These are phyloP conservation scores for Pancytospora epiphaga DNA, from an alignment of 371 early-diverging fungal species.

Conservation along the genomic window DNA sequence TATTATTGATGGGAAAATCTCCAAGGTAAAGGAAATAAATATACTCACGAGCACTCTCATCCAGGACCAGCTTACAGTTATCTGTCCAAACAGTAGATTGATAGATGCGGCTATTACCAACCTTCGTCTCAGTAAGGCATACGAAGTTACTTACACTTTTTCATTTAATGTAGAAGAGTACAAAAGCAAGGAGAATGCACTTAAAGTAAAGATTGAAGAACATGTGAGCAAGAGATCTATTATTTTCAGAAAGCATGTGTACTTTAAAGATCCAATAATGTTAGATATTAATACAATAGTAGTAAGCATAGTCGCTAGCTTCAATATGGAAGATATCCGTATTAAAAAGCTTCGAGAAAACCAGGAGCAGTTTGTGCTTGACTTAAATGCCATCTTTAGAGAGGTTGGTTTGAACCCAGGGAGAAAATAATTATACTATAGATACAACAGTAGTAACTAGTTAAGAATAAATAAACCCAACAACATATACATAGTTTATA, in stretches of 20 bases:
- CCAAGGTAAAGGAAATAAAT: constrained; percentile 44
- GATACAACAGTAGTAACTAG: no score
- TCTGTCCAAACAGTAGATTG: constrained; percentile 38
- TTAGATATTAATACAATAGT: constrained; percentile 5
- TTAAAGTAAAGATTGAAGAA: constrained; percentile 16
- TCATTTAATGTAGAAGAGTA: constrained; percentile 12
- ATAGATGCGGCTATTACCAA: constrained; percentile 41
- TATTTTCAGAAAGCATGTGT: not conserved
- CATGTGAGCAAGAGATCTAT: not conserved
- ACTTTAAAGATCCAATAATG: constrained; percentile 8
- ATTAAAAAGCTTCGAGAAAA: constrained; percentile 12
- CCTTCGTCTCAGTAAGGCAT: constrained; percentile 23
- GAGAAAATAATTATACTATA: constrained; percentile 13
- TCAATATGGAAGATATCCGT: constrained; percentile 26
- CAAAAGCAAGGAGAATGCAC: constrained; percentile 15
- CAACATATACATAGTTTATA: no score
- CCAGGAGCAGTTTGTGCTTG: constrained; percentile 35
- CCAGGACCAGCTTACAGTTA: constrained; percentile 10
- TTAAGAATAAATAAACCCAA: no score
- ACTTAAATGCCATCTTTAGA: constrained; percentile 21
- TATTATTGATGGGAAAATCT: constrained; percentile 21
- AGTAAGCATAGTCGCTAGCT: constrained; percentile 20
- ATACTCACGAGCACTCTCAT: constrained; percentile 42
- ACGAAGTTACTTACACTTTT: constrained; percentile 21
- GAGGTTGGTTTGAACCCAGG: constrained; percentile 19